A percentile compares a stretch with the other conserved stretches of the same genome.
Conservation (phyloP, 768 basidiomycete genomes). For the Podaxis carcinomalis region DNA sequence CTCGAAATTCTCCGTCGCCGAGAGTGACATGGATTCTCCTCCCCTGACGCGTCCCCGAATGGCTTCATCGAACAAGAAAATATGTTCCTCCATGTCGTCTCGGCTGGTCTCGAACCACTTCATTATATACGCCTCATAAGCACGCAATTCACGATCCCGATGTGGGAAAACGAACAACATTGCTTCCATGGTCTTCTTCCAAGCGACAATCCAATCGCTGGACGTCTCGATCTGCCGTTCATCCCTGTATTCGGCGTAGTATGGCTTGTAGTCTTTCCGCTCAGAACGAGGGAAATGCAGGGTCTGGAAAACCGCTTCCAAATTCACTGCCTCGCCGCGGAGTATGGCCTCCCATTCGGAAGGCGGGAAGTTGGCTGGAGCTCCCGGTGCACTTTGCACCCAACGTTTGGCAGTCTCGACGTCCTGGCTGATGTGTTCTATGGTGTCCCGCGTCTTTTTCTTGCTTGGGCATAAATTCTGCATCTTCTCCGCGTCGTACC, state of each 20-base stretch:
- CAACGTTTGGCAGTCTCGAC: conserved; percentile 3
- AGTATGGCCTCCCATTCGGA: conserved; percentile 23
- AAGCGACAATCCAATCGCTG: conserved; percentile 23
- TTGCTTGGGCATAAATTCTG: too few species aligned
- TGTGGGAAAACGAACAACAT: conserved; percentile 23
- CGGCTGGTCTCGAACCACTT: background rate
- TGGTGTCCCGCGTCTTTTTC: too few species aligned
- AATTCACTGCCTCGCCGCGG: conserved; percentile 20
- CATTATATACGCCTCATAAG: conserved; percentile 23
- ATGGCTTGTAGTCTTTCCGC: conserved; percentile 18
- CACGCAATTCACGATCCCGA: conserved; percentile 19
- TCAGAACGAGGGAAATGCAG: conserved; percentile 12
- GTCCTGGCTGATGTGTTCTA: background rate
- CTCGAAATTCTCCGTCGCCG: background rate
- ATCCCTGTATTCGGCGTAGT: conserved; percentile 1
- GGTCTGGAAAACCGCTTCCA: conserved; percentile 22
- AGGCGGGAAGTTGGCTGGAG: conserved; percentile 15
- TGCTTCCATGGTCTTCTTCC: conserved; percentile 15
- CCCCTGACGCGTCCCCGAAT: conserved; percentile 20
- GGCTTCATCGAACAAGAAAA: conserved; percentile 22
- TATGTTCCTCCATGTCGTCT: too few species aligned
- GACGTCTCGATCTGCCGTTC: conserved; percentile 8
- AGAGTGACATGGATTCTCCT: background rate
- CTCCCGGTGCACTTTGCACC: background rate
- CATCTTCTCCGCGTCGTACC: too few species aligned